Base-by-base conservation (phyloP, 495 filamentous ascomycete species). In the Penicillium longicatenatum region DNA sequence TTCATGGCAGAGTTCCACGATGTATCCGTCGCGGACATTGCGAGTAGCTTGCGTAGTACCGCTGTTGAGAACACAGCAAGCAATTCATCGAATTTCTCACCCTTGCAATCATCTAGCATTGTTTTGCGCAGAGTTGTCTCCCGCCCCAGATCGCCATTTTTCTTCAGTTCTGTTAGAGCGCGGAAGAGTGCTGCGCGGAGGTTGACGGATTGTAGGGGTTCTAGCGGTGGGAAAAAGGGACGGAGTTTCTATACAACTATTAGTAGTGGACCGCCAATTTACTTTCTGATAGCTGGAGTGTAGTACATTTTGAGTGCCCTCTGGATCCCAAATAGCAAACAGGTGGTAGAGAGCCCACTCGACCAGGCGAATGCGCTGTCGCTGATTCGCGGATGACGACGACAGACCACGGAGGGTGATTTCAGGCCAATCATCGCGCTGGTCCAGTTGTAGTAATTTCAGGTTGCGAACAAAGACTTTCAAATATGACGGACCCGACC, bases 91-190 rank as follows among this genome's bases (percentile, higher is more conserved):
- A 91, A 81, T 59, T 89, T 83, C 56, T 91, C 90, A 30, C 90
- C 90, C 60, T 86, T 89, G 75, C 92, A 97, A 59, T 97, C 91
- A 69, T 97, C 92, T 54, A 97, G 76, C 89, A 95, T 93, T 0
- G 89, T 91, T 73, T 93, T 96, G 42, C 92, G 84, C 39, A 96
- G 73, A 5, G 91, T 83, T 0, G 81, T 81, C 67, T 95, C 91
- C 49, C 87, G 82, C 10, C 90, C 89, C 19, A 96, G 75, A 1
- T 90, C 80, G 10, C 90, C 91, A 80, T 86, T 89, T 72, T 92
- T 95, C 80, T 95, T 96, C 49, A 89, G 77, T 30, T 92, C 87
- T 55, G 89, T 87, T 37, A 97, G 78, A 46, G 80, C 81, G 60
- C 90, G 81, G 60, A 90, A 91, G n/a, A 96, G 75, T 21, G 91